These are phyloP conservation scores for Nakazawaea anatomiae DNA, from an alignment of 805 yeast genomes.

Conservation along the genomic window DNA sequence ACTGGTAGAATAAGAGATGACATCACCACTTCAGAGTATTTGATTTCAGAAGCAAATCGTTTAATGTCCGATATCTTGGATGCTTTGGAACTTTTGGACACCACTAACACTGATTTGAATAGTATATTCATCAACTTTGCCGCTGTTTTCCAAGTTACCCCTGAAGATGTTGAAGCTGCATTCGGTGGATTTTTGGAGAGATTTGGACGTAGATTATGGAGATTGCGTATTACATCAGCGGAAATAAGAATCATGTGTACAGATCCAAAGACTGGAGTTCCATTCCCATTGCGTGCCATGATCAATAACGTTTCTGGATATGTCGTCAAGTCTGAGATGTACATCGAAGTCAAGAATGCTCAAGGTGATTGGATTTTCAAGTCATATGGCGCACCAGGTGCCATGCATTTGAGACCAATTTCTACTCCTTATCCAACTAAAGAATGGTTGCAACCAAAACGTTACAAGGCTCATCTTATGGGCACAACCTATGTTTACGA, in stretches of 20 bases:
- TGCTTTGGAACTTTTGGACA: conserved; percentile 89
- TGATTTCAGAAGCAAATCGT: conserved; percentile 94
- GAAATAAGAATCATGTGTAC: conserved; percentile 95
- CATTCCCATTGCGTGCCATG: conserved; percentile 95
- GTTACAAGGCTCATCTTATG: conserved; percentile 97
- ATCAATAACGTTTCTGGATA: conserved; percentile 96
- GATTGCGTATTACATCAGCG: conserved; percentile 94
- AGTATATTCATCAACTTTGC: conserved; percentile 97
- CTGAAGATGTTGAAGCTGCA: conserved; percentile 95
- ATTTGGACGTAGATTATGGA: conserved; percentile 95
- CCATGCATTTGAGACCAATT: conserved; percentile 95
- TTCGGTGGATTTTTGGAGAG: conserved; percentile 97
- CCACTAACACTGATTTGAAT: conserved; percentile 91
- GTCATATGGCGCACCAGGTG: conserved; percentile 90
- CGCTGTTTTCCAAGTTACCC: conserved; percentile 89
- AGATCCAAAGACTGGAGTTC: conserved; percentile 79
- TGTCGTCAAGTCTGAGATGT: conserved; percentile 91
- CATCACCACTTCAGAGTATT: conserved; percentile 85
- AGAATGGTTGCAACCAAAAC: conserved; percentile 97
- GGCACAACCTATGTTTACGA: conserved; percentile 98
- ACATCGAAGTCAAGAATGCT: conserved; percentile 88
- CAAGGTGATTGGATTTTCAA: conserved; percentile 97
- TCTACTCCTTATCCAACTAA: conserved; percentile 96
- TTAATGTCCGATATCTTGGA: conserved; percentile 94
- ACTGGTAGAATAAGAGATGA: conserved; percentile 94